These are phyloP conservation scores for Vigna nakashimae DNA, from an alignment of 306 rosid species.

Conservation along the genomic window DNA sequence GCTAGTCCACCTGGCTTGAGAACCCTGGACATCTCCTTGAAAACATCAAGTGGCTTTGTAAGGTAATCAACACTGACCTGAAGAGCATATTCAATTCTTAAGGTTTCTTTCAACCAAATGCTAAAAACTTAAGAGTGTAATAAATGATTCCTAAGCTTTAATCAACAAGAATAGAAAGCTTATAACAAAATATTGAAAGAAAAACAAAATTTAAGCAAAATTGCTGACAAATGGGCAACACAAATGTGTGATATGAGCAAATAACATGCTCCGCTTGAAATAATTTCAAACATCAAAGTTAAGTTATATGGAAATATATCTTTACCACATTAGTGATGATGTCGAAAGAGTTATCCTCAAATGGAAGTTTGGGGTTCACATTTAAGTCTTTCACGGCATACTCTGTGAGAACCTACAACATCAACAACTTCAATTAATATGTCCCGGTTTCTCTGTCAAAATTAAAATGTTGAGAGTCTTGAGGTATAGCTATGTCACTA, in stretches of 20 bases:
- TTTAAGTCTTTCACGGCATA: constrained; percentile 76
- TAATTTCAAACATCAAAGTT: constrained; percentile 19
- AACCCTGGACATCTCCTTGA: constrained; percentile 72
- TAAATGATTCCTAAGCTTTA: constrained; percentile 19
- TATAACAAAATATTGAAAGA: neutral
- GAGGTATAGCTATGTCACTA: neutral
- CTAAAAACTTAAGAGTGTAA: constrained; percentile 3
- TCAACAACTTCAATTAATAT: constrained; percentile 35
- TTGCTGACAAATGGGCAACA: neutral
- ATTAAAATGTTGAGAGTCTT: constrained; percentile 4
- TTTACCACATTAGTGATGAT: constrained; percentile 80
- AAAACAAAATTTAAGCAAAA: neutral
- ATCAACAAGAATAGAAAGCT: neutral
- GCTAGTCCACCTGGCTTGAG: constrained; percentile 88
- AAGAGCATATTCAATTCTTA: constrained; percentile 35
- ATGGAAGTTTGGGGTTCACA: constrained; percentile 70
- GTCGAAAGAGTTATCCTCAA: constrained; percentile 76
- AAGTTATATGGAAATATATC: constrained; percentile 4
- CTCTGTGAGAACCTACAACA: constrained; percentile 73
- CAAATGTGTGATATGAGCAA: neutral
- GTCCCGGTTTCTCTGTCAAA: constrained; percentile 15
- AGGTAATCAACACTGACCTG: constrained; percentile 91
- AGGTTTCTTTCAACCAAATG: constrained; percentile 22
- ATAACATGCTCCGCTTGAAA: constrained; percentile 14
- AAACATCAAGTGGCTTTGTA: constrained; percentile 75